Percentiles rank a stretch among this genome's conserved stretches.
These are phyloP conservation scores for Tylopilus felleus DNA, from an alignment of 768 basidiomycete species.

Conservation along the genomic window DNA sequence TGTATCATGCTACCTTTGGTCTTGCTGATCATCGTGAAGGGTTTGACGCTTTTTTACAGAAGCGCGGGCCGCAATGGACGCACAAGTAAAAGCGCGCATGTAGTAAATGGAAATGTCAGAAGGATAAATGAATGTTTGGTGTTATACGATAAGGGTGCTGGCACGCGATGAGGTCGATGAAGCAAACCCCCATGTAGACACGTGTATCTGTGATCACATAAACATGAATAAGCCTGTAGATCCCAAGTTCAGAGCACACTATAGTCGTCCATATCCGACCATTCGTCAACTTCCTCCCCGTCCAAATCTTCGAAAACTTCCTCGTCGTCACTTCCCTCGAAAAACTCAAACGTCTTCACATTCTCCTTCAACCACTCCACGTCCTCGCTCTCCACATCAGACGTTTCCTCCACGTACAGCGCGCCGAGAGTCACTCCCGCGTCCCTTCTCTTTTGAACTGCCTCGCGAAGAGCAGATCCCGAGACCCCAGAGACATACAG, in stretches of 20 bases:
- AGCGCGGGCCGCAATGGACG: constrained; percentile 43
- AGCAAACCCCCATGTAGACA: background rate
- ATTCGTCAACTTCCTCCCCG: constrained; percentile 12
- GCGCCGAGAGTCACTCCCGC: constrained; percentile 45
- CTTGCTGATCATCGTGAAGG: constrained; percentile 45
- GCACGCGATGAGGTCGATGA: background rate
- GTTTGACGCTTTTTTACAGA: constrained; percentile 47
- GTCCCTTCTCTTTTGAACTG: constrained; percentile 30
- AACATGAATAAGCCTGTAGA: background rate
- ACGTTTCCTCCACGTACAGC: constrained; percentile 44
- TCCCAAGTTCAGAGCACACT: background rate
- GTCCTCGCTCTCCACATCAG: constrained; percentile 40
- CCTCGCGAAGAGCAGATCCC: constrained; percentile 37
- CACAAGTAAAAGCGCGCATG: constrained; percentile 33
- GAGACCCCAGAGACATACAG: constrained; percentile 45
- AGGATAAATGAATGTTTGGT: background rate
- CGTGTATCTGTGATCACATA: background rate
- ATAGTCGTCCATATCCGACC: constrained; percentile 12
- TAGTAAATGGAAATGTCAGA: background rate
- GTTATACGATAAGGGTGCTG: background rate
- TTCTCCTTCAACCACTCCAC: constrained; percentile 51
- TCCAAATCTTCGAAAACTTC: constrained; percentile 25
- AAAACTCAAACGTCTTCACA: constrained; percentile 47
- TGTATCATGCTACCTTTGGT: constrained; percentile 52
- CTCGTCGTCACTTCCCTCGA: constrained; percentile 53